Percentiles rank a stretch among this genome's conserved stretches.
These are phyloP conservation scores for Monosporascus sp. DNA, from an alignment of 2,329 filamentous ascomycete genomes.

Conservation along the genomic window DNA sequence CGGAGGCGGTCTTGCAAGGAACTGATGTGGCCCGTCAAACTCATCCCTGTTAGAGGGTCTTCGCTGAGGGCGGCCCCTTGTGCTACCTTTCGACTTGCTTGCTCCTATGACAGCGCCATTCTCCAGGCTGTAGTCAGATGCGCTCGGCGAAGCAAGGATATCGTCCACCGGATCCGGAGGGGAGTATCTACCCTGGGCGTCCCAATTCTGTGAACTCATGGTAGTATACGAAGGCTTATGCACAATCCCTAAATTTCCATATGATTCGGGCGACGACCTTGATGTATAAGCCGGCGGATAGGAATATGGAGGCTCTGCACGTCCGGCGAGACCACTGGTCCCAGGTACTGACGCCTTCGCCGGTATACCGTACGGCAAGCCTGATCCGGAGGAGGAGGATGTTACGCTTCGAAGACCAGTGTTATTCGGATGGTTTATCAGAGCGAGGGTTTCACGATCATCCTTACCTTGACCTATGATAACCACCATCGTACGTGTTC, in stretches of 20 bases:
- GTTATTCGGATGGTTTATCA: constrained; percentile 27
- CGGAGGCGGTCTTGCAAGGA: constrained; percentile 66
- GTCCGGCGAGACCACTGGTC: constrained; percentile 32
- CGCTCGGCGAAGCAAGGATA: constrained; percentile 50
- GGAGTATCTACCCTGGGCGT: constrained; percentile 46
- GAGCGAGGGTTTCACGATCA: constrained; percentile 11
- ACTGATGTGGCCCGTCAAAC: constrained; percentile 83
- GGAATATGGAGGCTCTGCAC: constrained; percentile 35
- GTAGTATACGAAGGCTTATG: constrained; percentile 34
- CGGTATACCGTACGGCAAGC: constrained; percentile 29
- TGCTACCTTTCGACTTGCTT: constrained; percentile 40
- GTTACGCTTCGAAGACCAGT: constrained; percentile 35
- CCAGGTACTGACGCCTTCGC: constrained; percentile 27
- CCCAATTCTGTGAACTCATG: constrained; percentile 40
- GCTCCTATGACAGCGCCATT: constrained; percentile 37
- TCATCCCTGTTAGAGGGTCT: constrained; percentile 79
- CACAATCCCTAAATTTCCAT: constrained; percentile 23
- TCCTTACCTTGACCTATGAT: constrained; percentile 29
- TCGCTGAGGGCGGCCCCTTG: constrained; percentile 53
- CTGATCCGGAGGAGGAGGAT: constrained; percentile 33
- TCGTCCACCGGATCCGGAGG: constrained; percentile 55
- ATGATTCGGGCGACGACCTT: constrained; percentile 36
- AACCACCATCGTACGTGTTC: constrained; percentile 20
- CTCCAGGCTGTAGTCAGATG: constrained; percentile 58
- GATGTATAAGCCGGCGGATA: constrained; percentile 36